Evolutionary conservation across 1,284 basidiomycete genomes (phyloP), one percentile per base, ranked within the genome.

Genomic region (Heterobasidion parviporum): DNA sequence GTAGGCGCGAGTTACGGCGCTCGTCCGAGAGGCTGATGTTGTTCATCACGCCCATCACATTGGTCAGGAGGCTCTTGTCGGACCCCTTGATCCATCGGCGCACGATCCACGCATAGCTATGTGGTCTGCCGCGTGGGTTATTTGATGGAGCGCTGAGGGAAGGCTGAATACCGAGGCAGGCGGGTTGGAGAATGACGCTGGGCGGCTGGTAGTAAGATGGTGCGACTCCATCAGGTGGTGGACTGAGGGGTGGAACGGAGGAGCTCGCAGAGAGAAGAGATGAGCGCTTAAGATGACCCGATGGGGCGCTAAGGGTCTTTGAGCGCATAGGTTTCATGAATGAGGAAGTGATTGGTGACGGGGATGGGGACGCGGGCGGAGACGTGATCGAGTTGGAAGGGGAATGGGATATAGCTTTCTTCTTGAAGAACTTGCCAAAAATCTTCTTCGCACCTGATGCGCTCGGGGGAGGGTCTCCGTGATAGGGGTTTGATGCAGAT

Each of bases 61-160:
- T 74, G 50, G 72, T 70, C 12, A 81, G 57, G 41, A 70, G 55
- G 38, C 63, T 61, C 20, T 68, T 76, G 9, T 65, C 60, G 10
- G 68, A 61, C 20, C 78, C 81, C 67, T 90, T 93, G 51, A 88
- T 73, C 92, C 93, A 96, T 58, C 75, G 78, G 55, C 84, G 76
- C 16, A 94, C 83, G 5, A 89, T 78, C 91, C 92, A 96, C 3
- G 89, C 81, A 63, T 95, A 94, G 63, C 82, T 80, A 70, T 72
- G 68, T 62, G 85, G 72, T 14, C 83, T 74, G 2, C 73, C 74
- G 5, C 62, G 67, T 33, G 75, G 74, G 14, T 76, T 74, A 55
- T 66, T 64, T 8, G 65, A 62, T 5, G 73, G 65, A 14, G 78
- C 72, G 55, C 70, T 72, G 15, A 79, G 71, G 0, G 75, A 73